Conservation (phyloP, 306 rosid species). For the Rosa persica region DNA sequence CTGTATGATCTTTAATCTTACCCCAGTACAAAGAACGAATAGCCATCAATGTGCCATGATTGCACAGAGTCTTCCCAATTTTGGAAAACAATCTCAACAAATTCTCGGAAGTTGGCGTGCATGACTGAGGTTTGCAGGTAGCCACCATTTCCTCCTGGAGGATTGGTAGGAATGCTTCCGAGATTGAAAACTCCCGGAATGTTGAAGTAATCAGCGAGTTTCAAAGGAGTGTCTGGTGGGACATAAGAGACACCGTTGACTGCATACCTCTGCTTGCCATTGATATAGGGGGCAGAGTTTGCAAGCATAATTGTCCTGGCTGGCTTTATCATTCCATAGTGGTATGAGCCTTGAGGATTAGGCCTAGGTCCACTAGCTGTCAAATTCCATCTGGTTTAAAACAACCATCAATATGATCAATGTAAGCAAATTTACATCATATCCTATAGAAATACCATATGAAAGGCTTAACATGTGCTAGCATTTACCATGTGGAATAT, state of each 20-base stretch:
- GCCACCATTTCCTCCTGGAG: slow-evolving; percentile 58
- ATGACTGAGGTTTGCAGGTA: slow-evolving; percentile 87
- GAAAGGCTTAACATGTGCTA: background rate
- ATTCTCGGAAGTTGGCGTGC: slow-evolving; percentile 76
- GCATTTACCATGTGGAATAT: background rate
- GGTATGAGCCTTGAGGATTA: slow-evolving; percentile 97
- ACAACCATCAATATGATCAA: background rate
- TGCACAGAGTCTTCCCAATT: slow-evolving; percentile 85
- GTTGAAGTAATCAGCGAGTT: slow-evolving; percentile 82
- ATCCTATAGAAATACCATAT: background rate
- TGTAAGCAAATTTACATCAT: background rate
- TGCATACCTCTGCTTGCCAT: slow-evolving; percentile 93
- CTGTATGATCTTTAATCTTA: slow-evolving; percentile 30
- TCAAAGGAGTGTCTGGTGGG: slow-evolving; percentile 77
- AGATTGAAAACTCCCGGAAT: slow-evolving; percentile 77
- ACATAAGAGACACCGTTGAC: slow-evolving; percentile 76
- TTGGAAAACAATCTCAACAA: slow-evolving; percentile 87
- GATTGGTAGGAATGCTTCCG: slow-evolving; percentile 68
- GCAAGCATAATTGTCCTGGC: slow-evolving; percentile 72
- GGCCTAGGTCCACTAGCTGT: slow-evolving; percentile 99
- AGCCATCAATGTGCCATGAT: slow-evolving; percentile 92
- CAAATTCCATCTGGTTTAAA: slow-evolving; percentile 64
- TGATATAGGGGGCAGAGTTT: slow-evolving; percentile 77
- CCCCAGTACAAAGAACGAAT: slow-evolving; percentile 92
- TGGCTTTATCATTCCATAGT: slow-evolving; percentile 79